Conservation (phyloP, 108 stramenopile species). For the Poteriospumella lacustris region DNA sequence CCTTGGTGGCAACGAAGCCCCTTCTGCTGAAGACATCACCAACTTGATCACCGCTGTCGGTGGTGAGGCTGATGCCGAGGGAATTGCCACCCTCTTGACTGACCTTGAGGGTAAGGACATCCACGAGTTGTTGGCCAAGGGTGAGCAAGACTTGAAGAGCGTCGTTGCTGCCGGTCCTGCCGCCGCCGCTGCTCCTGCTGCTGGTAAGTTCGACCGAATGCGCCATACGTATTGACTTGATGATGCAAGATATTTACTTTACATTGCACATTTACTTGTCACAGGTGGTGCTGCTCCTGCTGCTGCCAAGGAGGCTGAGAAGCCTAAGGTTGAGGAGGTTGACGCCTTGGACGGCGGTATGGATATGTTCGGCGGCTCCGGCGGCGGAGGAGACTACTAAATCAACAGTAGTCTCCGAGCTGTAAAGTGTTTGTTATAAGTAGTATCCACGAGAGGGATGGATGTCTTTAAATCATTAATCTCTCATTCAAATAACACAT, state of each 20-base stretch:
- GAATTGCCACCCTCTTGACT: slow-evolving; percentile 13
- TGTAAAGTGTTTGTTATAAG: too few relatives aligned
- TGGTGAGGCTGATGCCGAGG: too few relatives aligned
- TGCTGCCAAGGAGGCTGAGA: slow-evolving; percentile 37
- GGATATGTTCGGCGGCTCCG: slow-evolving; percentile 53
- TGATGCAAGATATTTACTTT: too few relatives aligned
- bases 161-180: too few relatives aligned
- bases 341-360: slow-evolving; percentile 60
- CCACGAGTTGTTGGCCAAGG: slow-evolving; percentile 54
- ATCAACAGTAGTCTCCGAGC: too few relatives aligned
- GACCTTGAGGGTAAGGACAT: not conserved
- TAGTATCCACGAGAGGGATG: too few relatives aligned
- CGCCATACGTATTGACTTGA: too few relatives aligned
- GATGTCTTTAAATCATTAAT: too few relatives aligned
- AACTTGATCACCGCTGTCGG: slow-evolving; percentile 76
- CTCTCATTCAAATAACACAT: too few relatives aligned
- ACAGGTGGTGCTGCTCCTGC: slow-evolving; percentile 56
- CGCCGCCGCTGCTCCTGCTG: slow-evolving; percentile 68
- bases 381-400: slow-evolving; percentile 21
- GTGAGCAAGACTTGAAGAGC: too few relatives aligned
- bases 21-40: slow-evolving; percentile 84
- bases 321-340: slow-evolving; percentile 60
- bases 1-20: slow-evolving; percentile 84
- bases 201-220: too few relatives aligned
- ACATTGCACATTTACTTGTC: too few relatives aligned